These are phyloP conservation scores for Lineolata rhizophorae DNA, from an alignment of 495 filamentous ascomycete species.

Conservation along the genomic window DNA sequence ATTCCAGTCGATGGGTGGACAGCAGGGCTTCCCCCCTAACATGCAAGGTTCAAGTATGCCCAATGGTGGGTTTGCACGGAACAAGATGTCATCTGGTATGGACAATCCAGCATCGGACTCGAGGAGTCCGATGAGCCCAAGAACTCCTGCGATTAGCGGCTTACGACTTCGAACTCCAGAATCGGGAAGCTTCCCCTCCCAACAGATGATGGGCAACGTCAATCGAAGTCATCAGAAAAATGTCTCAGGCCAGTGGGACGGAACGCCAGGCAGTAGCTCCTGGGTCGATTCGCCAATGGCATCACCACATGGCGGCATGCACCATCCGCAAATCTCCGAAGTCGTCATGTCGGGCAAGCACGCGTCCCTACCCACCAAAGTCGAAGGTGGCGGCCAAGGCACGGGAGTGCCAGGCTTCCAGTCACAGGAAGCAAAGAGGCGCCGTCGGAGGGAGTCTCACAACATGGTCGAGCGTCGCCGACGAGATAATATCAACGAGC, in stretches of 20 bases:
- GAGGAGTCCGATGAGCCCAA: conserved; percentile 61
- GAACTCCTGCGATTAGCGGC: conserved; percentile 38
- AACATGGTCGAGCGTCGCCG: conserved; percentile 89
- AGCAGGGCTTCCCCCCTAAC: conserved; percentile 5
- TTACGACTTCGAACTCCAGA: conserved; percentile 40
- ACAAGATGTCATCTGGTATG: conserved; percentile 26
- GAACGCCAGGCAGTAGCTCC: conserved; percentile 56
- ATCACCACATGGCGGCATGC: conserved; percentile 19
- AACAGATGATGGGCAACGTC: too few species aligned
- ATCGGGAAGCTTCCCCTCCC: conserved; percentile 45
- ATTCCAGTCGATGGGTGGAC: conserved; percentile 31
- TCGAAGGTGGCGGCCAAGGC: conserved; percentile 27
- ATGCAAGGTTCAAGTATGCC: conserved; percentile 4
- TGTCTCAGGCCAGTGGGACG: conserved; percentile 61
- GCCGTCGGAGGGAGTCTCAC: conserved; percentile 78
- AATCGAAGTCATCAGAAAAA: conserved; percentile 64
- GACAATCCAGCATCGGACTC: conserved; percentile 47
- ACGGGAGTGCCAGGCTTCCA: conserved; percentile 24
- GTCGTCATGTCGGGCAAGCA: conserved; percentile 47
- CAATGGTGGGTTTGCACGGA: conserved; percentile 5
- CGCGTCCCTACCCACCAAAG: conserved; percentile 47
- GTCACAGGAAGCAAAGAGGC: conserved; percentile 80
- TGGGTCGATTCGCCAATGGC: conserved; percentile 58
- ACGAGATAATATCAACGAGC: conserved; percentile 94
- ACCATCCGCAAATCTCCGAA: conserved; percentile 44